Evolutionary conservation across 1,139 yeast species (phyloP).

Genomic region (Pichia cactophila): DNA sequence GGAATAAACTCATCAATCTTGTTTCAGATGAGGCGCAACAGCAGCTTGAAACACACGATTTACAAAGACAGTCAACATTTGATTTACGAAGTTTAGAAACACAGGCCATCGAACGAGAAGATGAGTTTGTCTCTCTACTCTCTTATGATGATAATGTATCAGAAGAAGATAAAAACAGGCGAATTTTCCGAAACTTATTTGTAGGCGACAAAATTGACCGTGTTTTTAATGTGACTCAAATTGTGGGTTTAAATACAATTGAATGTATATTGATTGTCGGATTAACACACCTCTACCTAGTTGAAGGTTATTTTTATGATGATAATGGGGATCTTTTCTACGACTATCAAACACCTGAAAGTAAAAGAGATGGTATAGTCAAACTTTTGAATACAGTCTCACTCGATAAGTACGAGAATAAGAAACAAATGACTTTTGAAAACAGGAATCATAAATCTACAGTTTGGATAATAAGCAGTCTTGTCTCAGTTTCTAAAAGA

Average conservation of each 20-base stretch:
- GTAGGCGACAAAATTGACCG: slow-evolving; percentile 64
- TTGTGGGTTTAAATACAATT: slow-evolving; percentile 62
- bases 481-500: slow-evolving; percentile 61
- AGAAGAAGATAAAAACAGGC: slow-evolving; percentile 64
- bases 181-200: slow-evolving; percentile 58
- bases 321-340: slow-evolving; percentile 54
- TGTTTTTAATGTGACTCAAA: slow-evolving; percentile 69
- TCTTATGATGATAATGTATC: slow-evolving; percentile 35
- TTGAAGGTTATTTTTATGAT: slow-evolving; percentile 60
- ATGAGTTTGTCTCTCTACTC: background rate
- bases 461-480: slow-evolving; percentile 25
- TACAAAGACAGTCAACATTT: background rate
- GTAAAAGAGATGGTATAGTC: slow-evolving; percentile 58
- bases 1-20: slow-evolving; percentile 40
- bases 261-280: slow-evolving; percentile 74
- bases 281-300: slow-evolving; percentile 51
- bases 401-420: slow-evolving; percentile 21
- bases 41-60: background rate
- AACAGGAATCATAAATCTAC: slow-evolving; percentile 14
- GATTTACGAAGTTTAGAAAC: background rate
- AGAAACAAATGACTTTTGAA: slow-evolving; percentile 32
- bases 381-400: slow-evolving; percentile 41
- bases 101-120: background rate
- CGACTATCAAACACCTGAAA: slow-evolving; percentile 55
- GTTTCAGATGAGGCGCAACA: slow-evolving; percentile 8